phyloP scores from a whole-genome alignment of 495 filamentous ascomycete species.

The Parathielavia appendiculata region DNA sequence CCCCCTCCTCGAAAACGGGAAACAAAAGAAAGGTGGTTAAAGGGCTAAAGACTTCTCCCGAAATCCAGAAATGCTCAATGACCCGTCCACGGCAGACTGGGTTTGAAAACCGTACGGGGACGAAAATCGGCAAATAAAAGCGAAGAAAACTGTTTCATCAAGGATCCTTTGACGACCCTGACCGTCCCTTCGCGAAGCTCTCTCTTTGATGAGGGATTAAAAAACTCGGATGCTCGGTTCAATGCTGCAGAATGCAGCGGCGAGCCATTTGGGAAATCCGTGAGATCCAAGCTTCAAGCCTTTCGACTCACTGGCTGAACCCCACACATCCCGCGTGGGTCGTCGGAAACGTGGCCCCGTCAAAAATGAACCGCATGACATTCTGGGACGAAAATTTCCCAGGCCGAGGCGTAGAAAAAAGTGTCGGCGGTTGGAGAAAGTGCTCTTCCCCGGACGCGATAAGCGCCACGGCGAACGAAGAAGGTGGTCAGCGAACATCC shows the following conservation, averaged over 20 bases:
- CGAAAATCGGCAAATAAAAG: neutral
- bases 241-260: neutral
- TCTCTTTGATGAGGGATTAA: conserved; percentile 19
- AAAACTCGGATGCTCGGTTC: neutral
- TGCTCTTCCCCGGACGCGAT: neutral
- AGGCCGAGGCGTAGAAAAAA: neutral
- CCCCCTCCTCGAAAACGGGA: neutral
- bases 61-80: neutral
- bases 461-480: neutral
- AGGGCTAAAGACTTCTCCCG: neutral
- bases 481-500: neutral
- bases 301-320: neutral
- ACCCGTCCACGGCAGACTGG: too few species aligned
- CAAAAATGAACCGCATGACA: neutral
- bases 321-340: conserved; percentile 9
- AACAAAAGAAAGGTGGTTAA: neutral
- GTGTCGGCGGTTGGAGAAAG: neutral
- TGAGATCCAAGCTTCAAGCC: neutral
- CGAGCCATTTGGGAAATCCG: neutral
- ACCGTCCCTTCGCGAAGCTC: neutral
- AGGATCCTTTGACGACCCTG: neutral
- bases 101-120: neutral
- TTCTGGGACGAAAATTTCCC: neutral
- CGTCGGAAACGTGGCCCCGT: conserved; percentile 3
- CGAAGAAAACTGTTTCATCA: neutral